Base-by-base conservation (phyloP, 2,329 filamentous ascomycete species). In the Penicillium sp. region DNA sequence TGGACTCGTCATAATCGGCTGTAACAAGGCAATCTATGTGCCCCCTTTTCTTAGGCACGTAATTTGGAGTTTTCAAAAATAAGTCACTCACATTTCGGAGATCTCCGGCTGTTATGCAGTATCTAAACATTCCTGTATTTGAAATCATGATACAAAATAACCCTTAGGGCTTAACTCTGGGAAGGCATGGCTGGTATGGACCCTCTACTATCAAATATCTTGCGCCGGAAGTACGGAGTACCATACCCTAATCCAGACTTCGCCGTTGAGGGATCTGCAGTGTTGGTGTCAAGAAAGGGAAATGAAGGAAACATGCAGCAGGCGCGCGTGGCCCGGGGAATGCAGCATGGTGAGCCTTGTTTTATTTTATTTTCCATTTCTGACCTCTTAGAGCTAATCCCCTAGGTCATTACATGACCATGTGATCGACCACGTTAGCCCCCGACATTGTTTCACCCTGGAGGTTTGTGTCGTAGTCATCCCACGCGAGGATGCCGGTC, bases 341-440 rank as follows among this genome's bases (percentile, higher is more conserved):
- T 62, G 54, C 50, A 33, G 39, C 29, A 57, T 51, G 35, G 36
- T 29, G 52, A 53, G 48, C 39, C 25, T 59, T 43, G 8, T 4
- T 33, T 25, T 21, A 19, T 44, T 43, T 41, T 29, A 23, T 48
- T 51, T 15, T 23, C 36, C 19, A 41, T 33, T 25, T 51, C 31
- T 31, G 47, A 44, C 27, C n/a, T 21, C 49, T 50, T 36, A 53
- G 25, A 56, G 29, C 49, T 6, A 35, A 41, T 31, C 43, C 50
- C 45, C 53, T 57, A 27, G 38, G 25, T 38, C 49, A 54, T 44
- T 60, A 57, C 53, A 55, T 52, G 44, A 61, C 55, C 65, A 67
- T 67, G 65, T 63, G 65, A 67, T 62, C 59, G 50, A 57, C 64
- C 64, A 67, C 65, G 65, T 66, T 67, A 52, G 54, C 50, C 54